A percentile compares a stretch with the other conserved stretches of the same genome.
phyloP scores from a whole-genome alignment of 768 basidiomycete genomes.

The Scleroderma bovista region DNA sequence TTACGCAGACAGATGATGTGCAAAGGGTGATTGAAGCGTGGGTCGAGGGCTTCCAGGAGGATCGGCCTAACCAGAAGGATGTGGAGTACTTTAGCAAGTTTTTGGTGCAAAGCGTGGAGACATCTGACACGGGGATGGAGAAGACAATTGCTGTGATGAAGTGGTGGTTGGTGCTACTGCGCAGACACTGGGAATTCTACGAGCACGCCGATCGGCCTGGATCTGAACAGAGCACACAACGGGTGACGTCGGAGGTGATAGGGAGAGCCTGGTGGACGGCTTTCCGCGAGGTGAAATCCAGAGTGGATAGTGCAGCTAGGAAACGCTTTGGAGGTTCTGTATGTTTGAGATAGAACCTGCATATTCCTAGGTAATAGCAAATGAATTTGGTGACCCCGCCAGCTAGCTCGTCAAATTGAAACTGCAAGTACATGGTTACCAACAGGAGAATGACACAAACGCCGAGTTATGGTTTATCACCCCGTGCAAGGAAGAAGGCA shows the following conservation, averaged over 20 bases:
- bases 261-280: slow-evolving; percentile 80
- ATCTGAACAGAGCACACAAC: slow-evolving; percentile 26
- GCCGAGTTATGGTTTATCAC: slow-evolving; percentile 30
- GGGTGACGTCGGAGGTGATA: slow-evolving; percentile 35
- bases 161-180: slow-evolving; percentile 76
- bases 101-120: slow-evolving; percentile 63
- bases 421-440: too few relatives aligned
- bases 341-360: slow-evolving; percentile 41
- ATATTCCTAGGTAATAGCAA: too few relatives aligned
- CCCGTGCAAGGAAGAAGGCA: slow-evolving; percentile 54
- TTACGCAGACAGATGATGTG: slow-evolving; percentile 66
- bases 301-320: slow-evolving; percentile 59
- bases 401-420: too few relatives aligned
- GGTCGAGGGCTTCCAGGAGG: slow-evolving; percentile 58
- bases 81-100: slow-evolving; percentile 71
- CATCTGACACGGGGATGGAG: slow-evolving; percentile 63
- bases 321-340: slow-evolving; percentile 71
- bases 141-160: slow-evolving; percentile 65
- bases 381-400: too few relatives aligned
- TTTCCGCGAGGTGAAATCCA: slow-evolving; percentile 62
- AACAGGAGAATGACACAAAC: too few relatives aligned
- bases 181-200: slow-evolving; percentile 55
- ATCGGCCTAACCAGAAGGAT: slow-evolving; percentile 68
- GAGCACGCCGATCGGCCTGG: slow-evolving; percentile 37
- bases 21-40: slow-evolving; percentile 68